Evolutionary conservation across 208 protist genomes (phyloP), one percentile per base, ranked within the genome.

Genomic region (Polymyxa betae): DNA sequence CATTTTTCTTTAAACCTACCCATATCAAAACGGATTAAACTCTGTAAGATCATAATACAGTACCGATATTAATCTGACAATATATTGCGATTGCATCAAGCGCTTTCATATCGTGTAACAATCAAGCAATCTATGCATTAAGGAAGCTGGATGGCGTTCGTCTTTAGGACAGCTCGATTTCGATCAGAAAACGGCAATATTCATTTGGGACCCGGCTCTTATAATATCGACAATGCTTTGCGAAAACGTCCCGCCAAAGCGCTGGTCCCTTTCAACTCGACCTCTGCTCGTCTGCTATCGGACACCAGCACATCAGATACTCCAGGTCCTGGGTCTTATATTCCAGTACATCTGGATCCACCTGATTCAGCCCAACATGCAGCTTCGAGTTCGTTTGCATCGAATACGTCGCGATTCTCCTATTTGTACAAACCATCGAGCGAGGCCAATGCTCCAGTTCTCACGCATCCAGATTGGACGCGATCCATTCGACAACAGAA

Each of bases 251-350:
- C 35, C 72, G n/a, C 16, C 72, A 5, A 5, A 12, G n/a, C 16
- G 12, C 5, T 82, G 72, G 72, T n/a, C n/a, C 72, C 72, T 20
- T 82, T 82, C n/a, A 82, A 82, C 72, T 82, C 72, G 12, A 82
- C 72, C 5, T 35, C 72, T 20, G 72, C 72, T 35, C 72, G 72
- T 5, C 16, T 82, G 12, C 72, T 20, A 43, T 5, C 10, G 5
- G 72, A 82, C n/a, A 20, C 72, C 72, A 5, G 24, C 24, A 35
- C 16, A 43, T 35, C 16, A 12, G 72, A 82, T 43, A 35, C 35
- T n/a, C 72, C 72, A 20, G 72, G 72, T 20, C 72, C 72, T 12
- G 72, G 72, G 5, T 35, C 72, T 43, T 82, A 82, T n/a, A 5
- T 82, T 82, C 72, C 72, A 12, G 72, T 82, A 35, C n/a, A n/a